Percentiles rank a stretch among this genome's conserved stretches.
Evolutionary conservation across 1,139 yeast species (phyloP).

Genomic region (Arxiozyma heterogenica): DNA sequence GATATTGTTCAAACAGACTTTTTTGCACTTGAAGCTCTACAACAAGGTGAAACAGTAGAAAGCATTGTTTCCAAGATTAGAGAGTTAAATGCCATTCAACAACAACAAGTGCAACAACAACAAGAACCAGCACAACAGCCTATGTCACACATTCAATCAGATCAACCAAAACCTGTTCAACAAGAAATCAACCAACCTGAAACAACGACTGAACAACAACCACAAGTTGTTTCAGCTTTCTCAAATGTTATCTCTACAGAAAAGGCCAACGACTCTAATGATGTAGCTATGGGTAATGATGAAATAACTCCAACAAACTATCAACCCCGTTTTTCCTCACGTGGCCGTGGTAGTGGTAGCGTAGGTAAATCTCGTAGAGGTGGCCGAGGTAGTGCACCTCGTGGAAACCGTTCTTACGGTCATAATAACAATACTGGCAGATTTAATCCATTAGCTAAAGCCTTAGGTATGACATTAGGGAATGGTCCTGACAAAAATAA

Average conservation of each 20-base stretch:
- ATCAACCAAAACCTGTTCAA: constrained; percentile 1
- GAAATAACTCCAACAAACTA: constrained; percentile 10
- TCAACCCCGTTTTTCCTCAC: constrained; percentile 16
- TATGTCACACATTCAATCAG: background rate
- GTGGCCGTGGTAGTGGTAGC: constrained; percentile 13
- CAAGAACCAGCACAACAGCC: constrained; percentile 15
- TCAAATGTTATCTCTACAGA: constrained; percentile 20
- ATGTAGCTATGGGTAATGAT: constrained; percentile 7
- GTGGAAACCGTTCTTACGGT: constrained; percentile 22
- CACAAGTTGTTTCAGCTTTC: constrained; percentile 24
- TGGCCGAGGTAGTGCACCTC: constrained; percentile 18
- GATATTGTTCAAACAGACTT: constrained; percentile 43
- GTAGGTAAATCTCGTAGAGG: constrained; percentile 20
- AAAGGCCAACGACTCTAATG: constrained; percentile 4
- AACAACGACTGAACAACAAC: constrained; percentile 11
- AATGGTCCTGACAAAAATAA: background rate
- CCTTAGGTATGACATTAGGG: constrained; percentile 25
- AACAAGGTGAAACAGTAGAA: constrained; percentile 28
- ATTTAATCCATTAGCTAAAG: constrained; percentile 29
- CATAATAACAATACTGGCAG: constrained; percentile 23
- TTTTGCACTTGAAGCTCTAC: constrained; percentile 43
- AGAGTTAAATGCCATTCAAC: constrained; percentile 13
- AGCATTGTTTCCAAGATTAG: constrained; percentile 26
- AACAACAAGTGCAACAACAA: constrained; percentile 6
- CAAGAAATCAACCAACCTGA: constrained; percentile 8